Conservation (phyloP, 2,329 filamentous ascomycete genomes). For the Fusarium nygamai region DNA sequence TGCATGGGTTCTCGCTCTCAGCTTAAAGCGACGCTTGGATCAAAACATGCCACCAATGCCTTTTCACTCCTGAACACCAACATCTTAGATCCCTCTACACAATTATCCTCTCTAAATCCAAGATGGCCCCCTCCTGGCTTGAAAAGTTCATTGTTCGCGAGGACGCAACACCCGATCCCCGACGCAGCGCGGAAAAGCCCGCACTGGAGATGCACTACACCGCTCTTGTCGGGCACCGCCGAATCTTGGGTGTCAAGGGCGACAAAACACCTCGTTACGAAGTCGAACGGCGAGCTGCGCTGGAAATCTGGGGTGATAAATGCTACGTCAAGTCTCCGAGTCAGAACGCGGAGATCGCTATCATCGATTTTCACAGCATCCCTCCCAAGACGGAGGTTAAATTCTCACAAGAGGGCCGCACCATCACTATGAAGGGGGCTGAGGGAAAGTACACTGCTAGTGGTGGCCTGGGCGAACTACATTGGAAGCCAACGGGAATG, state of each 20-base stretch:
- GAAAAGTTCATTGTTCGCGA: background rate
- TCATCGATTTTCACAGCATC: background rate
- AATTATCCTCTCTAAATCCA: accelerated
- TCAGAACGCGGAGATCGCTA: background rate
- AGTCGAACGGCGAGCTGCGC: background rate
- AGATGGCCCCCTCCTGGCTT: background rate
- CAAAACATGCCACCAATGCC: background rate
- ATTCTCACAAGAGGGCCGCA: background rate
- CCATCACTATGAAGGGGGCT: background rate
- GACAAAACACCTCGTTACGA: background rate
- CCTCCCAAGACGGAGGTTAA: background rate
- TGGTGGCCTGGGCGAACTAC: background rate
- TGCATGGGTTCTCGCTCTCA: background rate
- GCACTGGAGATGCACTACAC: background rate
- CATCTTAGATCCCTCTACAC: accelerated
- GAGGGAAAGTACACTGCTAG: background rate
- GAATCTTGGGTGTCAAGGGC: background rate
- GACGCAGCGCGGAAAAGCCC: background rate
- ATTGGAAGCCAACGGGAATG: background rate
- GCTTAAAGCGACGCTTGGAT: too few relatives aligned
- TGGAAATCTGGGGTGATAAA: background rate
- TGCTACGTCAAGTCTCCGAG: background rate
- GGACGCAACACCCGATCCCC: background rate
- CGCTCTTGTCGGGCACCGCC: background rate
- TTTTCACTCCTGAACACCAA: background rate